Evolutionary conservation across 345 rosid genomes (phyloP).

Genomic region (Kandelia obovata): DNA sequence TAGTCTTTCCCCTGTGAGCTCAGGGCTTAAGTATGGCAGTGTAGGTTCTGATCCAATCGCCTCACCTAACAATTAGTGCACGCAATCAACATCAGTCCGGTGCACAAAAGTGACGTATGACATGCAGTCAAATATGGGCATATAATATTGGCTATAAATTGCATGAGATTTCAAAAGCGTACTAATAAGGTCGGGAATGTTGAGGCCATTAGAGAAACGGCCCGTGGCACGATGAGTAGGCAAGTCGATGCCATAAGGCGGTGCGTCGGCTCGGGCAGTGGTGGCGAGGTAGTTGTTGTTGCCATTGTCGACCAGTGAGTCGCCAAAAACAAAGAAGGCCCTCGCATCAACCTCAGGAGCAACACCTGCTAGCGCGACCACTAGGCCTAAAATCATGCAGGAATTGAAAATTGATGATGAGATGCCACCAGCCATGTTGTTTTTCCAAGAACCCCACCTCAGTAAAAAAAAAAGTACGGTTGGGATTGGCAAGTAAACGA

Average conservation of each 20-base stretch:
- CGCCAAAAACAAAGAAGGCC: constrained; percentile 44
- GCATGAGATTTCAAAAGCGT: constrained; percentile 7
- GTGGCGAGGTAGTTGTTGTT: constrained; percentile 78
- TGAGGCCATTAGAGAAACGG: constrained; percentile 85
- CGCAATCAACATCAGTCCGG: neutral
- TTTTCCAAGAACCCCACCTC: constrained; percentile 8
- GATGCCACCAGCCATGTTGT: constrained; percentile 13
- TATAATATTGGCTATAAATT: no score
- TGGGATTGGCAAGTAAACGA: constrained; percentile 11
- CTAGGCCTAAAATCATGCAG: constrained; percentile 18
- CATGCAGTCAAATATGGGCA: neutral
- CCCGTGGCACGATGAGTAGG: constrained; percentile 69
- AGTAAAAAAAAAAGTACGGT: neutral
- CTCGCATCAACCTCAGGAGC: constrained; percentile 10
- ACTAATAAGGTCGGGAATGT: constrained; percentile 83
- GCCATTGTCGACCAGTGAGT: constrained; percentile 85
- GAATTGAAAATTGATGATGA: constrained; percentile 1
- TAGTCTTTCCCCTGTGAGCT: constrained; percentile 53
- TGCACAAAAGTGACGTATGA: neutral
- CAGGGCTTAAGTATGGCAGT: constrained; percentile 76
- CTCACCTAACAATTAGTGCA: constrained; percentile 41
- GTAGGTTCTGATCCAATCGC: constrained; percentile 57
- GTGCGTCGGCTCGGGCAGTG: constrained; percentile 73
- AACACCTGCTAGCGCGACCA: constrained; percentile 17
- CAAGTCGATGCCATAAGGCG: constrained; percentile 74